These are phyloP conservation scores for Solanum ahanhuiri DNA, from an alignment of 257 asterid genomes.

Conservation along the genomic window DNA sequence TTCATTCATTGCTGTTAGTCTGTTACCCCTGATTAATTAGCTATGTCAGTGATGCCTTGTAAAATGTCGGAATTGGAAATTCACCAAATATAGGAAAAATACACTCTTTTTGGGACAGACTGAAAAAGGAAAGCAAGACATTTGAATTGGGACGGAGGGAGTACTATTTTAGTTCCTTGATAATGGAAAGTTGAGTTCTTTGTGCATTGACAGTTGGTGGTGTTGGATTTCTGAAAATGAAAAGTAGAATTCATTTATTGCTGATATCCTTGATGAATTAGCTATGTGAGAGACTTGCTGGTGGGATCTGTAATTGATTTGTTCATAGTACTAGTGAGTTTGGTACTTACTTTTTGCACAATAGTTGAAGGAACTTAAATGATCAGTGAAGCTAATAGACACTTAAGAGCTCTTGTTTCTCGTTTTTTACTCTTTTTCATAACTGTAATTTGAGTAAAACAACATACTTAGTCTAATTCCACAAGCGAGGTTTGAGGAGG, in stretches of 20 bases:
- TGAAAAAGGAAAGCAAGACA: background rate
- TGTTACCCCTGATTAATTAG: too few species aligned
- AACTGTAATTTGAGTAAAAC: too few species aligned
- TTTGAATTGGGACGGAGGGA: background rate
- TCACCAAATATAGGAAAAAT: too few species aligned
- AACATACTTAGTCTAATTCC: too few species aligned
- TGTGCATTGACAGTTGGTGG: background rate
- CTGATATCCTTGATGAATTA: background rate
- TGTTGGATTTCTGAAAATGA: background rate
- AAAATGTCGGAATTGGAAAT: too few species aligned
- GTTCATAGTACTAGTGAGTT: accelerated
- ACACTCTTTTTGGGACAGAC: too few species aligned
- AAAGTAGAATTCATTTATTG: background rate
- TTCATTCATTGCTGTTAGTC: too few species aligned
- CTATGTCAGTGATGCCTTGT: too few species aligned
- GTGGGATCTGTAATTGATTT: background rate
- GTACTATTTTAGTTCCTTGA: background rate
- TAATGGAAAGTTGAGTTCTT: background rate
- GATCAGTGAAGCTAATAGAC: too few species aligned
- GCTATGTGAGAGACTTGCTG: background rate
- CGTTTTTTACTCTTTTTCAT: too few species aligned
- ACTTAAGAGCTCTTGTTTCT: too few species aligned
- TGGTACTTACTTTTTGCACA: background rate
- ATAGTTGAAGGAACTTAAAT: background rate
- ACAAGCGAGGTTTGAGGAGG: too few species aligned